A percentile compares a stretch with the other conserved stretches of the same genome.
Evolutionary conservation across 2,329 filamentous ascomycete genomes (phyloP).

Genomic region (Tolypocladium tundrense): DNA sequence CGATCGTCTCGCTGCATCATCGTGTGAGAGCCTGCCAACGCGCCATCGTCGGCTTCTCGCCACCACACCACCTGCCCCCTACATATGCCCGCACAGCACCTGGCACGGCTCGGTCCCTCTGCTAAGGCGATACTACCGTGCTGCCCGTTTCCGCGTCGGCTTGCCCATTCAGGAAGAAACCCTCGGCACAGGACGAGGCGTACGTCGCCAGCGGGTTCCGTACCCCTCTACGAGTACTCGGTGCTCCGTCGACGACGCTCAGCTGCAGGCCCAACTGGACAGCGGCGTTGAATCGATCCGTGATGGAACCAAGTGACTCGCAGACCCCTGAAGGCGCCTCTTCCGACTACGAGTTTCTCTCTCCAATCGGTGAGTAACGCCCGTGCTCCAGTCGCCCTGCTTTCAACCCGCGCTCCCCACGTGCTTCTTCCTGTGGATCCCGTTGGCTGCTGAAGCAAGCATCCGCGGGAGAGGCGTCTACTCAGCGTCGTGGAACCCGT

Average conservation of each 20-base stretch:
- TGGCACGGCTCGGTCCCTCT: neutral
- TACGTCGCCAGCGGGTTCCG: neutral
- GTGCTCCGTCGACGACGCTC: neutral
- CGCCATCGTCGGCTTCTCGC: neutral
- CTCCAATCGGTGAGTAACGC: slow-evolving; percentile 42
- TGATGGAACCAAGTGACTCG: slow-evolving; percentile 30
- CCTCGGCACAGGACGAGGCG: neutral
- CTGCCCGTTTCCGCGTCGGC: slow-evolving; percentile 11
- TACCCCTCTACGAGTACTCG: neutral
- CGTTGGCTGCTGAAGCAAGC: slow-evolving; percentile 16
- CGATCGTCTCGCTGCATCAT: neutral
- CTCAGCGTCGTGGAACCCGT: neutral
- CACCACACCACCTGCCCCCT: neutral
- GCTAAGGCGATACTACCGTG: neutral
- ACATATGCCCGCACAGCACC: neutral
- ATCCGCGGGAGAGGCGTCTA: neutral
- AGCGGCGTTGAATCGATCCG: slow-evolving; percentile 1
- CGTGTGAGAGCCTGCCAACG: neutral
- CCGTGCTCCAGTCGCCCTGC: slow-evolving; percentile 18
- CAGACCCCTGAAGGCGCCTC: slow-evolving; percentile 36
- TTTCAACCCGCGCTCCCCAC: slow-evolving; percentile 32
- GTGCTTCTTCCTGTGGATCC: slow-evolving; percentile 31
- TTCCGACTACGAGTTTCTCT: slow-evolving; percentile 34
- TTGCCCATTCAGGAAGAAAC: slow-evolving; percentile 11
- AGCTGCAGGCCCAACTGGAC: slow-evolving; percentile 4